Conservation (phyloP, 2,329 filamentous ascomycete genomes). For the Penicillium vulpinum region DNA sequence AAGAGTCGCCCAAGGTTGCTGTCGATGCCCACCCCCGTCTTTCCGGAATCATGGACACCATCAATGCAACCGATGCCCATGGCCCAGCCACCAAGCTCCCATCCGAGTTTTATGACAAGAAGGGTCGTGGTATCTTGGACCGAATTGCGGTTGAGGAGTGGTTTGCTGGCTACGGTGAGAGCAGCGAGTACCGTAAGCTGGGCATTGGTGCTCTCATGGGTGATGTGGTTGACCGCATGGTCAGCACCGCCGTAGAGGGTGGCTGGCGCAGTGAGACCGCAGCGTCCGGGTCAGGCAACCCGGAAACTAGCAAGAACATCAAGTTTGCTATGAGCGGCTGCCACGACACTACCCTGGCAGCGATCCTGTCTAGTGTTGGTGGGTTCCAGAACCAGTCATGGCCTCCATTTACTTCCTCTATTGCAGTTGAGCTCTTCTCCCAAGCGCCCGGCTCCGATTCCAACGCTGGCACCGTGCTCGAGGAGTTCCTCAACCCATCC, state of each 20-base stretch:
- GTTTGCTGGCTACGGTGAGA: slow-evolving; percentile 85
- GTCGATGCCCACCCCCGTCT: slow-evolving; percentile 83
- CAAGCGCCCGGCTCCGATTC: slow-evolving; percentile 39
- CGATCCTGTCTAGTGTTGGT: slow-evolving; percentile 73
- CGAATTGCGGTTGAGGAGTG: slow-evolving; percentile 83
- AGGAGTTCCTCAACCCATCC: slow-evolving; percentile 27
- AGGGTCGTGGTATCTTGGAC: slow-evolving; percentile 67
- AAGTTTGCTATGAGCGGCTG: slow-evolving; percentile 81
- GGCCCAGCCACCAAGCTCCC: slow-evolving; percentile 77
- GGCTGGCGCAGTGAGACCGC: slow-evolving; percentile 54
- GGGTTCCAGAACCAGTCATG: slow-evolving; percentile 72
- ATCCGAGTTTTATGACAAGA: slow-evolving; percentile 80
- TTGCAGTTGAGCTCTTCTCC: slow-evolving; percentile 87
- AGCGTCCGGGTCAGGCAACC: slow-evolving; percentile 50
- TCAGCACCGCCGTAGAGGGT: slow-evolving; percentile 62
- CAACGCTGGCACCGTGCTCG: slow-evolving; percentile 22
- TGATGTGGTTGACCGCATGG: slow-evolving; percentile 75
- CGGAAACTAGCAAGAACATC: slow-evolving; percentile 48
- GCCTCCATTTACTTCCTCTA: slow-evolving; percentile 91
- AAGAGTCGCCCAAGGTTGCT: slow-evolving; percentile 65
- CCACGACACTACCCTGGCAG: slow-evolving; percentile 90
- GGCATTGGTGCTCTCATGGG: slow-evolving; percentile 85
- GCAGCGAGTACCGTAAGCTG: slow-evolving; percentile 79
- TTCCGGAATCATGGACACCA: slow-evolving; percentile 88
- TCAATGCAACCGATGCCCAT: slow-evolving; percentile 86